Evolutionary conservation across 1,284 basidiomycete species (phyloP), one percentile per base, ranked within the genome.

Genomic region (Hymenochaete sp.): DNA sequence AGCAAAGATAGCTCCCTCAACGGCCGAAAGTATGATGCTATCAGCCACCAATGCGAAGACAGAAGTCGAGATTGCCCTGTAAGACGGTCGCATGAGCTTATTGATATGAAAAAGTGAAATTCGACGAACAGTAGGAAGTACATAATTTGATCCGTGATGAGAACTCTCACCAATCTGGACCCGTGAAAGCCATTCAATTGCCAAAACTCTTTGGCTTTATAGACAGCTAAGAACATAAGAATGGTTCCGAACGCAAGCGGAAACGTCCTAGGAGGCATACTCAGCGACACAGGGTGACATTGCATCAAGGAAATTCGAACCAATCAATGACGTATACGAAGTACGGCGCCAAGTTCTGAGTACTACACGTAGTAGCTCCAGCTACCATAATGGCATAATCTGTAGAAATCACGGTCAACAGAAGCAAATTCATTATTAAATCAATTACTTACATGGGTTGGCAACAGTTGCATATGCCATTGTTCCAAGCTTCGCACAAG

Each of bases 221-320:
- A 44, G 21, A 44, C 19, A 13, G 42, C 29, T 22, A 44, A 11
- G 16, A 9, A 21, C 42, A 44, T 44, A 2, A 44, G 32, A 9
- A 36, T n/a, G 5, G 21, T 8, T 16, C 32, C 32, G 5, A 35
- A n/a, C 14, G 21, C 14, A 19, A n/a, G 66, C 64, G 47, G 76
- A 75, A 13, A 47, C 52, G 26, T 81, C 67, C 51, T 65, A 64
- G n/a, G n/a, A n/a, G n/a, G n/a, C n/a, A n/a, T n/a, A n/a, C n/a
- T n/a, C n/a, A n/a, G n/a, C n/a, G n/a, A n/a, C n/a, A n/a, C n/a
- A n/a, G n/a, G n/a, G n/a, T n/a, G n/a, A n/a, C n/a, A n/a, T n/a
- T n/a, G n/a, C n/a, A n/a, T n/a, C n/a, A n/a, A n/a, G n/a, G n/a
- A n/a, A n/a, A n/a, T n/a, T n/a, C n/a, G n/a, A n/a, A n/a, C n/a